Percentiles rank a stretch among this genome's conserved stretches.
Conservation (phyloP, 2,329 filamentous ascomycete genomes). For the Pseudogymnoascus pannorum region DNA sequence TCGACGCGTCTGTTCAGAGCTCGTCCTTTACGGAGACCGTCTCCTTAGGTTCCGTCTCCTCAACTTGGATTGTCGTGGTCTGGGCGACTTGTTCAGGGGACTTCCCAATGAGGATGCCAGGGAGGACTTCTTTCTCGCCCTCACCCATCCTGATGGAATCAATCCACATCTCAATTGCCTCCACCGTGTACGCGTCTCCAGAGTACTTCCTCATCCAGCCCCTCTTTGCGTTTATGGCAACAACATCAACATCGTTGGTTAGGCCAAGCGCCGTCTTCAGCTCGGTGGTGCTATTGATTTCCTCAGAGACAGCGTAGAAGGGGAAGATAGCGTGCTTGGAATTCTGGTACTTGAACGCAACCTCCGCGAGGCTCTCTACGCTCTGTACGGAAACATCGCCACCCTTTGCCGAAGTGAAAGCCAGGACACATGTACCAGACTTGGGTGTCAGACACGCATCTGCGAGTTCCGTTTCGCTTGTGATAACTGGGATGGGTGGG, state of each 20-base stretch:
- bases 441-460: slow-evolving; percentile 67
- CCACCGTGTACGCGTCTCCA: slow-evolving; percentile 42
- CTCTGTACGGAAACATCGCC: slow-evolving; percentile 40
- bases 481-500: slow-evolving; percentile 60
- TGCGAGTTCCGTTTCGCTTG: slow-evolving; percentile 55
- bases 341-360: slow-evolving; percentile 67
- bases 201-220: slow-evolving; percentile 75
- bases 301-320: slow-evolving; percentile 65
- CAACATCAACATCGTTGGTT: slow-evolving; percentile 54
- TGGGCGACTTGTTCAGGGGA: slow-evolving; percentile 32
- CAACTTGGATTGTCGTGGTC: slow-evolving; percentile 4
- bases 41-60: not conserved
- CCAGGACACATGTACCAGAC: slow-evolving; percentile 76
- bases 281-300: slow-evolving; percentile 47
- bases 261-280: slow-evolving; percentile 59
- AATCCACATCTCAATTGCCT: slow-evolving; percentile 74
- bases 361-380: slow-evolving; percentile 58
- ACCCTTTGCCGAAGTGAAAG: slow-evolving; percentile 50
- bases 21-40: not conserved
- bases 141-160: slow-evolving; percentile 89
- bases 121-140: slow-evolving; percentile 68
- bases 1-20: not conserved
- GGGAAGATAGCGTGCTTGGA: slow-evolving; percentile 68
- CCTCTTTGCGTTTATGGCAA: slow-evolving; percentile 79
- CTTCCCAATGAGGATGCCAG: slow-evolving; percentile 42